phyloP scores from a whole-genome alignment of 768 basidiomycete species.

The Russula earlei region DNA sequence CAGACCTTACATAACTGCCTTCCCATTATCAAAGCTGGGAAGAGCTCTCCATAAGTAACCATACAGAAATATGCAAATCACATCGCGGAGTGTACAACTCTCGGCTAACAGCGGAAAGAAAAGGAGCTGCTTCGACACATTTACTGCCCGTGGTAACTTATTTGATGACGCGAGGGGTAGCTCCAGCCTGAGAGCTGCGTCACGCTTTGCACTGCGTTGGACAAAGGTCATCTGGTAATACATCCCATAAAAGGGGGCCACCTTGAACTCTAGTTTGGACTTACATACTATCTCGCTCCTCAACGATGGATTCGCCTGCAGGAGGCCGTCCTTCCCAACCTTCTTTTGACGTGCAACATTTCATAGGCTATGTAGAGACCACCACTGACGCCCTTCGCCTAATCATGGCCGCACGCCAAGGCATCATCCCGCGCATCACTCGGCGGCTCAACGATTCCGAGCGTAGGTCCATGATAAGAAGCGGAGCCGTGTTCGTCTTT shows the following conservation, averaged over 20 bases:
- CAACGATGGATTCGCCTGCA: conserved; percentile 3
- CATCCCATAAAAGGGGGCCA: conserved; percentile 18
- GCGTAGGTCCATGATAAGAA: conserved; percentile 41
- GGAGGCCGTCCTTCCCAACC: conserved; percentile 12
- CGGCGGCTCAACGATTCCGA: conserved; percentile 79
- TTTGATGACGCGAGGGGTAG: conserved; percentile 7
- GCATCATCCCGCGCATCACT: conserved; percentile 74
- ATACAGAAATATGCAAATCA: conserved; percentile 6
- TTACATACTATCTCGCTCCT: conserved; percentile 11
- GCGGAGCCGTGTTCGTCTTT: conserved; percentile 75
- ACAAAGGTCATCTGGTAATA: conserved; percentile 10
- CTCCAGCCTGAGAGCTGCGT: conserved; percentile 11
- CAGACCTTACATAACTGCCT: conserved; percentile 12
- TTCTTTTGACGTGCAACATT: conserved; percentile 38
- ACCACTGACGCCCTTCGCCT: conserved; percentile 74
- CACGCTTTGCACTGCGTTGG: conserved; percentile 14
- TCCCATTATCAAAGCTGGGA: conserved; percentile 1
- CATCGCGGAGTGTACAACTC: conserved; percentile 8
- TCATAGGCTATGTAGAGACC: conserved; percentile 73
- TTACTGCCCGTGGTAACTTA: conserved; percentile 3
- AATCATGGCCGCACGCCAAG: conserved; percentile 73
- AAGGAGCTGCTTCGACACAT: conserved; percentile 9
- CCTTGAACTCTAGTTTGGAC: conserved; percentile 6
- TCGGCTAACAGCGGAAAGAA: conserved; percentile 10
- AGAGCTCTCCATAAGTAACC: not conserved